A percentile compares a stretch with the other conserved stretches of the same genome.
phyloP scores from a whole-genome alignment of 495 filamentous ascomycete genomes.

The Aspergillus baeticus region DNA sequence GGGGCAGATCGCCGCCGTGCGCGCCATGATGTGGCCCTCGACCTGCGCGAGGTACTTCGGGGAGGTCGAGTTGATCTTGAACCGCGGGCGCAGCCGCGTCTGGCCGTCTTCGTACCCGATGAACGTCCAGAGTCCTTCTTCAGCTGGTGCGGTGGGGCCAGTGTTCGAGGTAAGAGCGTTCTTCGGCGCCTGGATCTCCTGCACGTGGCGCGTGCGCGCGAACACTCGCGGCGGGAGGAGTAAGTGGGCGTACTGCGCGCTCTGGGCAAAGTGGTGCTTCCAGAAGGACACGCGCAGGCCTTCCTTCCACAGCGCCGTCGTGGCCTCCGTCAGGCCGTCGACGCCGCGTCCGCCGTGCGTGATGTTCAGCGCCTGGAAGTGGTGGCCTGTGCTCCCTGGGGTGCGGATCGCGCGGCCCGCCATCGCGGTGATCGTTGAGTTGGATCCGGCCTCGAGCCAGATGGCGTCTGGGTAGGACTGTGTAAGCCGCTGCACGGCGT shows the following conservation, averaged over 20 bases:
- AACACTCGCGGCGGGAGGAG: conserved; percentile 53
- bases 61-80: conserved; percentile 44
- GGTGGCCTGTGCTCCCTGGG: conserved; percentile 1
- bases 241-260: conserved; percentile 26
- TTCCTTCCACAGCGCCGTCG: conserved; percentile 43
- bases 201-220: conserved; percentile 38
- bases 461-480: conserved; percentile 28
- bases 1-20: conserved; percentile 49
- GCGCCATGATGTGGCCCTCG: conserved; percentile 41
- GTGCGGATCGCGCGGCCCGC: conserved; percentile 28
- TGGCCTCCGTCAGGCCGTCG: conserved; percentile 36
- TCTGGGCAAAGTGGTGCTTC: conserved; percentile 40
- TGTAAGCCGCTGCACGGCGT: conserved; percentile 43
- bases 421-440: conserved; percentile 46
- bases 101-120: conserved; percentile 37
- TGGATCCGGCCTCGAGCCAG: conserved; percentile 52
- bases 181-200: conserved; percentile 15
- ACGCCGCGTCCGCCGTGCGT: conserved; percentile 22
- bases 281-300: conserved; percentile 45
- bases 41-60: conserved; percentile 36
- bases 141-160: background rate
- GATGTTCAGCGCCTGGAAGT: conserved; percentile 44
- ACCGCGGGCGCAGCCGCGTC: conserved; percentile 31
- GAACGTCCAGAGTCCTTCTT: conserved; percentile 23
- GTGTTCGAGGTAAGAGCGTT: background rate